Conservation (phyloP, 495 filamentous ascomycete genomes). For the Penicillium silybi region DNA sequence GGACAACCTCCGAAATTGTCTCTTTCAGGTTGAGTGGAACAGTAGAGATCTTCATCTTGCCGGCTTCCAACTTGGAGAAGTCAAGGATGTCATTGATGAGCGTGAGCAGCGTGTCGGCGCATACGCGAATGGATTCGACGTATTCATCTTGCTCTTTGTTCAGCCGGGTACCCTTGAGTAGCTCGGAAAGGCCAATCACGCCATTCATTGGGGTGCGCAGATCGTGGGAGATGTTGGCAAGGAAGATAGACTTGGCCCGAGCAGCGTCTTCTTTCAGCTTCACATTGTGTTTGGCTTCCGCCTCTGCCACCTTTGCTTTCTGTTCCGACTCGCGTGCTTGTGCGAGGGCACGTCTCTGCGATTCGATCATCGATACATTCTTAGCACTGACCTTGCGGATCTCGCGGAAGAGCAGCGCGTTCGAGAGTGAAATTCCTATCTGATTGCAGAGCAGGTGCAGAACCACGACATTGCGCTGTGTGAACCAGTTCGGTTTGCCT, state of each 20-base stretch:
- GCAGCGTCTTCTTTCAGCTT: slow-evolving; percentile 88
- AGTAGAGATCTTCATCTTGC: slow-evolving; percentile 90
- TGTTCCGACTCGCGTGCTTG: slow-evolving; percentile 76
- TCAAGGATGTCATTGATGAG: slow-evolving; percentile 95
- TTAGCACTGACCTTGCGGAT: slow-evolving; percentile 74
- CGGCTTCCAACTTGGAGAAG: slow-evolving; percentile 89
- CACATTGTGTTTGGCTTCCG: slow-evolving; percentile 79
- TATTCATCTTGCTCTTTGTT: slow-evolving; percentile 82
- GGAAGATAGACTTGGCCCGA: slow-evolving; percentile 85
- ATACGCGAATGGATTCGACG: slow-evolving; percentile 88
- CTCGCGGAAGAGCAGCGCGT: slow-evolving; percentile 78
- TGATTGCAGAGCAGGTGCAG: slow-evolving; percentile 85
- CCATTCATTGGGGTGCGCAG: slow-evolving; percentile 83
- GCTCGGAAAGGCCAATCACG: slow-evolving; percentile 85
- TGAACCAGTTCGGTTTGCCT: slow-evolving; percentile 79
- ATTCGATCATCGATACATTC: slow-evolving; percentile 82
- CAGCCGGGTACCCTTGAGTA: slow-evolving; percentile 73
- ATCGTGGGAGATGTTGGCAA: slow-evolving; percentile 89
- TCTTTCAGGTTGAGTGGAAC: slow-evolving; percentile 81
- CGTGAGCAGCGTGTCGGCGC: slow-evolving; percentile 83
- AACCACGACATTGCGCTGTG: slow-evolving; percentile 81
- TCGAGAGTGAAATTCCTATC: slow-evolving; percentile 83
- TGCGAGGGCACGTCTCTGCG: slow-evolving; percentile 76
- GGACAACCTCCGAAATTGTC: slow-evolving; percentile 82
- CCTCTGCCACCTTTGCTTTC: slow-evolving; percentile 78